These are phyloP conservation scores for Candida verbasci DNA, from an alignment of 805 yeast species.

Conservation along the genomic window DNA sequence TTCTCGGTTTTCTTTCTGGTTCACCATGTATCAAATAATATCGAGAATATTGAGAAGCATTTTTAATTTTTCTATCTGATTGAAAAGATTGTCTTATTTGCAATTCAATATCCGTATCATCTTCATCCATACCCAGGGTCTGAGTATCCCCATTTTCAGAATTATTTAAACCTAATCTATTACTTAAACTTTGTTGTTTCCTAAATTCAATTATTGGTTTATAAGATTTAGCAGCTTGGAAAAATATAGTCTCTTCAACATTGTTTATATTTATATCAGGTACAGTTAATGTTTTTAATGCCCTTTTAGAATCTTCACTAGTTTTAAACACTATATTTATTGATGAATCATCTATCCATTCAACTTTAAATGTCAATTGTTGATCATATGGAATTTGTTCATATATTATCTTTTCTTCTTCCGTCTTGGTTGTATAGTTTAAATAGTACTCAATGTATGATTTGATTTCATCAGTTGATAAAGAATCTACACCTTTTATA, in stretches of 20 bases:
- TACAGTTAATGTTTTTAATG: slow-evolving; percentile 29
- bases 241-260: slow-evolving; percentile 23
- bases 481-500: slow-evolving; percentile 59
- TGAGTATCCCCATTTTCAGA: slow-evolving; percentile 10
- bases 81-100: slow-evolving; percentile 47
- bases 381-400: slow-evolving; percentile 22
- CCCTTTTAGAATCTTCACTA: slow-evolving; percentile 35
- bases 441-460: slow-evolving; percentile 46
- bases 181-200: slow-evolving; percentile 25
- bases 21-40: slow-evolving; percentile 71
- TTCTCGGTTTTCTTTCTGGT: slow-evolving; percentile 46
- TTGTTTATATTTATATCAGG: slow-evolving; percentile 1
- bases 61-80: slow-evolving; percentile 53
- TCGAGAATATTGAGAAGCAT: slow-evolving; percentile 55
- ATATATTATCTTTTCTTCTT: slow-evolving; percentile 14
- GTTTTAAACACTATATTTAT: slow-evolving; percentile 52
- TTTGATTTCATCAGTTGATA: slow-evolving; percentile 58
- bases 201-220: slow-evolving; percentile 30
- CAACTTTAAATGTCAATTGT: slow-evolving; percentile 40
- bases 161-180: slow-evolving; percentile 21
- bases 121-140: slow-evolving; percentile 45
- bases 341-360: slow-evolving; percentile 66
- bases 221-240: slow-evolving; percentile 39
- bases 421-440: slow-evolving; percentile 23
- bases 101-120: slow-evolving; percentile 33